Conservation (phyloP, 1,284 basidiomycete genomes). For the Ganoderma lingzhi region DNA sequence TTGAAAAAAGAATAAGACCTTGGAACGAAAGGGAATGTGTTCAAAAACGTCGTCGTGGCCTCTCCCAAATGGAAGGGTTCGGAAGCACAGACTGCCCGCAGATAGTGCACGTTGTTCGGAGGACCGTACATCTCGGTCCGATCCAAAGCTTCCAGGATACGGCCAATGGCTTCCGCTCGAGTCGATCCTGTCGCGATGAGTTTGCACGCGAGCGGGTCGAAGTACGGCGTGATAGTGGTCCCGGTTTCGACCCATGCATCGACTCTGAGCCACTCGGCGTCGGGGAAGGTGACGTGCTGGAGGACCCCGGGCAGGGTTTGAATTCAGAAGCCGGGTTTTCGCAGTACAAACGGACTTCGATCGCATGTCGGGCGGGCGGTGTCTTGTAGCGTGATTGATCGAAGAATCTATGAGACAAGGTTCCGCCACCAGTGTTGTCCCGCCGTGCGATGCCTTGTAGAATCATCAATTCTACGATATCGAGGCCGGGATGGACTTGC, state of each 20-base stretch:
- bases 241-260: slow-evolving; percentile 65
- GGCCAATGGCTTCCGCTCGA: slow-evolving; percentile 50
- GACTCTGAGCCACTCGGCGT: slow-evolving; percentile 57
- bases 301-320: slow-evolving; percentile 66
- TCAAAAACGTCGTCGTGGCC: slow-evolving; percentile 65
- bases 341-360: slow-evolving; percentile 73
- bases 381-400: slow-evolving; percentile 44
- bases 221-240: slow-evolving; percentile 59
- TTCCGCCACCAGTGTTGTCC: slow-evolving; percentile 28
- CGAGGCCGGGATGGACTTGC: slow-evolving; percentile 61
- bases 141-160: slow-evolving; percentile 48
- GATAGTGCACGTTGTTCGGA: slow-evolving; percentile 64
- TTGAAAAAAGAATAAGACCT: slow-evolving; percentile 40
- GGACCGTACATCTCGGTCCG: slow-evolving; percentile 55
- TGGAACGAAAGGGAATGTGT: slow-evolving; percentile 52
- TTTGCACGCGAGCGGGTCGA: slow-evolving; percentile 67
- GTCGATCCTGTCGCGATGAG: slow-evolving; percentile 54
- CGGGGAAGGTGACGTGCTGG: slow-evolving; percentile 58
- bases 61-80: slow-evolving; percentile 53
- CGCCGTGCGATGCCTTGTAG: slow-evolving; percentile 55
- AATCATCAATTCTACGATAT: slow-evolving; percentile 75
- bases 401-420: slow-evolving; percentile 38
- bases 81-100: slow-evolving; percentile 53
- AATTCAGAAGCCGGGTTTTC: slow-evolving; percentile 71
- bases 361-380: slow-evolving; percentile 49